Evolutionary conservation across 495 filamentous ascomycete genomes (phyloP).

Genomic region (Aspergillus cavernicola): DNA sequence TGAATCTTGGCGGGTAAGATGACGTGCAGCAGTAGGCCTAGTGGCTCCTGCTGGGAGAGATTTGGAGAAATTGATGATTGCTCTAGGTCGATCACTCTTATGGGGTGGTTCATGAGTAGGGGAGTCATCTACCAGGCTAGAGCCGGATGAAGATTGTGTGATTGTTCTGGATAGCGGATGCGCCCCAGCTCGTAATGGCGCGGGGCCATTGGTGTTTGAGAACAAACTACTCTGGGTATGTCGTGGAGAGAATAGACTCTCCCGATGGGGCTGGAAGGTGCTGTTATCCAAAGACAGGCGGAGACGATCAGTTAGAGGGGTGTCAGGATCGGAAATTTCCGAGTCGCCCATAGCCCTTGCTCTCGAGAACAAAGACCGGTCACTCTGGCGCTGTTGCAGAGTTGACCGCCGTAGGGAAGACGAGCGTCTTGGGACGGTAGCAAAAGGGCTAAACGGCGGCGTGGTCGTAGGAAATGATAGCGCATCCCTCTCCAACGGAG

Average conservation of each 20-base stretch:
- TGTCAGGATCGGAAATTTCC: slow-evolving; percentile 27
- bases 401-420: slow-evolving; percentile 82
- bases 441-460: slow-evolving; percentile 36
- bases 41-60: slow-evolving; percentile 70
- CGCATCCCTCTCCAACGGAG: slow-evolving; percentile 24
- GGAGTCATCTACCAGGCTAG: slow-evolving; percentile 71
- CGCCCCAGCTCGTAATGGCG: slow-evolving; percentile 39
- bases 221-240: slow-evolving; percentile 33
- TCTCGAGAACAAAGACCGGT: slow-evolving; percentile 55
- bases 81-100: slow-evolving; percentile 47
- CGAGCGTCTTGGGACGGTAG: slow-evolving; percentile 49
- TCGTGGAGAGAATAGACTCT: slow-evolving; percentile 57
- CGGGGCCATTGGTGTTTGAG: slow-evolving; percentile 16
- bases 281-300: slow-evolving; percentile 73
- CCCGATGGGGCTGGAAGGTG: slow-evolving; percentile 57
- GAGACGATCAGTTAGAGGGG: slow-evolving; percentile 50
- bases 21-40: slow-evolving; percentile 40
- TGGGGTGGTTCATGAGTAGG: slow-evolving; percentile 62
- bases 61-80: slow-evolving; percentile 69
- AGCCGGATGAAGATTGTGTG: slow-evolving; percentile 77
- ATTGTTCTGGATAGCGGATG: slow-evolving; percentile 84
- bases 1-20: slow-evolving; percentile 41
- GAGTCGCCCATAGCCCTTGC: slow-evolving; percentile 37
- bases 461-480: slow-evolving; percentile 26
- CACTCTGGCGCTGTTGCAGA: slow-evolving; percentile 71